Conservation (phyloP, 345 rosid genomes). For the Orychophragmus violaceus region DNA sequence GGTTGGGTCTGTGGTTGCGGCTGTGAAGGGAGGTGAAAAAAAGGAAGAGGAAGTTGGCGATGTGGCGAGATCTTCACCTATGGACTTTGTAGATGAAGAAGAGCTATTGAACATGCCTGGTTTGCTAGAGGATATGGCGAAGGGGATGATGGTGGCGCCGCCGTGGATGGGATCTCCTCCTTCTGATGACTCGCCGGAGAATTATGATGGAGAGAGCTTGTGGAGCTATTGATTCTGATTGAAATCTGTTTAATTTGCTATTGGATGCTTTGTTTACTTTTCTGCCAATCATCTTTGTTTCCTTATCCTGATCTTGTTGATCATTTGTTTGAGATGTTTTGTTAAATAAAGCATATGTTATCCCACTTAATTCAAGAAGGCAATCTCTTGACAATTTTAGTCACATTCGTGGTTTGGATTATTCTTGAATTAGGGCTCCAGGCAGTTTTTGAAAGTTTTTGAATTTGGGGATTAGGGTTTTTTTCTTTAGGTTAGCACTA, state of each 20-base stretch:
- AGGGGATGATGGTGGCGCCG: conserved; percentile 81
- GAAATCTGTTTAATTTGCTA: not conserved
- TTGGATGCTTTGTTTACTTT: not conserved
- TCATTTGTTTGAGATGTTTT: conserved; percentile 27
- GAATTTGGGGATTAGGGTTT: conserved; percentile 15
- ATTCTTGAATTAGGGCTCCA: conserved; percentile 18
- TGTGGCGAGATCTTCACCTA: conserved; percentile 10
- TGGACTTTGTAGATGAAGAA: conserved; percentile 60
- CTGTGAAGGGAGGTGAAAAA: conserved; percentile 13
- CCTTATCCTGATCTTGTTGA: not conserved
- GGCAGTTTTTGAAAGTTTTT: conserved; percentile 6
- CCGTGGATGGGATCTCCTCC: conserved; percentile 64
- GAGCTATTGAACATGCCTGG: conserved; percentile 74
- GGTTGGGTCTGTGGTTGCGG: conserved; percentile 36
- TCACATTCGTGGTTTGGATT: not conserved
- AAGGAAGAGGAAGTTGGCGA: not conserved
- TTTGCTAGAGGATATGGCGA: conserved; percentile 83
- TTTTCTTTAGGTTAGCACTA: not conserved
- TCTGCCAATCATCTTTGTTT: conserved; percentile 14
- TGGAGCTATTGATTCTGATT: conserved; percentile 53
- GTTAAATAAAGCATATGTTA: not conserved
- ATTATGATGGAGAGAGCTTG: conserved; percentile 53
- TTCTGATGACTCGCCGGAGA: conserved; percentile 57
- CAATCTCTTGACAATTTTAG: not conserved
- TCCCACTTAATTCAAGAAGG: not conserved